Evolutionary conservation across 768 basidiomycete species (phyloP).

Genomic region (Asterophora parasitica): DNA sequence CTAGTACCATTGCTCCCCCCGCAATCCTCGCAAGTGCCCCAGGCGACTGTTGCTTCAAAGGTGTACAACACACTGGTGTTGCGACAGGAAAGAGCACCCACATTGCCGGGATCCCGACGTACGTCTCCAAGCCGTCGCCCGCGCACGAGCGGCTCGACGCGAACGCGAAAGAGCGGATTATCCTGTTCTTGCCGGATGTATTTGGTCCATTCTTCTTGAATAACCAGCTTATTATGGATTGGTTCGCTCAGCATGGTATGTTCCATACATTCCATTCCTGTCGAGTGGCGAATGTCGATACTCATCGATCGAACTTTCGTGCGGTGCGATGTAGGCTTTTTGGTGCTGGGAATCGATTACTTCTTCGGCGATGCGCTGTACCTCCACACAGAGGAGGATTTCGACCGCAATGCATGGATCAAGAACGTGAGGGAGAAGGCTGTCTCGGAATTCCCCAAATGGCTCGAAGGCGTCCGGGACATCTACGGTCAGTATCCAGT

Average conservation of each 20-base stretch:
- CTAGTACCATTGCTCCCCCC: constrained; percentile 17
- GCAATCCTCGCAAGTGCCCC: constrained; percentile 37
- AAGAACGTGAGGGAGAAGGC: constrained; percentile 31
- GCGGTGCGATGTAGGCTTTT: constrained; percentile 42
- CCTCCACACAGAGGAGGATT: constrained; percentile 32
- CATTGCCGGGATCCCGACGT: constrained; percentile 45
- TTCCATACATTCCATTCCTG: neutral
- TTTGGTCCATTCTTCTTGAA: constrained; percentile 58
- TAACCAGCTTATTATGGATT: constrained; percentile 58
- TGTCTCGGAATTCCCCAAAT: constrained; percentile 36
- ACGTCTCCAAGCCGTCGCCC: constrained; percentile 44
- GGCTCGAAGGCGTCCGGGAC: constrained; percentile 47
- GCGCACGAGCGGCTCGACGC: neutral
- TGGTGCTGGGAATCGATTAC: constrained; percentile 58
- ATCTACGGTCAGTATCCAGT: constrained; percentile 35
- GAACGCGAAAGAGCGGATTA: constrained; percentile 32
- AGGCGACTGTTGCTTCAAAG: constrained; percentile 49
- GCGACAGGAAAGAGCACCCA: constrained; percentile 37
- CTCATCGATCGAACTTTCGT: no score
- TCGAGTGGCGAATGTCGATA: no score
- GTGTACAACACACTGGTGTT: constrained; percentile 47
- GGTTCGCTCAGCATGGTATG: constrained; percentile 54
- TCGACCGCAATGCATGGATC: constrained; percentile 40
- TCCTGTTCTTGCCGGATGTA: constrained; percentile 57
- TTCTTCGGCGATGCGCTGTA: constrained; percentile 56